A percentile compares a stretch with the other conserved stretches of the same genome.
phyloP scores from a whole-genome alignment of 192 early-diverging fungal genomes.

The Neocallimastix lanati region DNA sequence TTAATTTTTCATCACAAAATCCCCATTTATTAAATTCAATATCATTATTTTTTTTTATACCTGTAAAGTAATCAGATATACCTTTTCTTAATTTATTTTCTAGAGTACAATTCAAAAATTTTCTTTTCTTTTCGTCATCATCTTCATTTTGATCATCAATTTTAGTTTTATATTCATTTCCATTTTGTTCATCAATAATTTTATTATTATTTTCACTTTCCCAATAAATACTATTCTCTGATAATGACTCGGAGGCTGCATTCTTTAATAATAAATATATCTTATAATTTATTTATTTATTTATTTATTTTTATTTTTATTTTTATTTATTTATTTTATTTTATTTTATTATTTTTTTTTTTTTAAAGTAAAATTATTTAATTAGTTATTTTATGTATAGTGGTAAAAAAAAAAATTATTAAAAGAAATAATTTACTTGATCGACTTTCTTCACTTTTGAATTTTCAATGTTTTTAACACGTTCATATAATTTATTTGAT shows the following conservation, averaged over 20 bases:
- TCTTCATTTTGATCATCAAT: too few species aligned
- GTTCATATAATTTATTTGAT: background rate
- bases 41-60: background rate
- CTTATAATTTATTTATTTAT: background rate
- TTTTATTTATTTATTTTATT: too few species aligned
- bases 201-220: background rate
- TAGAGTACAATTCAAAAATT: background rate
- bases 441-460: background rate
- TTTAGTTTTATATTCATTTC: background rate
- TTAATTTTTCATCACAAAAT: background rate
- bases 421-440: too few species aligned
- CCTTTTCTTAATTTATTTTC: background rate
- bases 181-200: background rate
- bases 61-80: background rate
- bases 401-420: too few species aligned
- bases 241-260: background rate
- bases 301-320: too few species aligned
- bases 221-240: background rate
- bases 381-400: too few species aligned
- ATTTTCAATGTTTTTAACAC: background rate
- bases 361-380: background rate
- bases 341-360: too few species aligned
- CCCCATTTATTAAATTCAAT: background rate
- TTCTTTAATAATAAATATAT: background rate
- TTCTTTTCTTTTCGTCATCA: background rate